Percentiles rank a stretch among this genome's conserved stretches.
Evolutionary conservation across 2,329 filamentous ascomycete genomes (phyloP).

Genomic region (Geosmithia putterillii): DNA sequence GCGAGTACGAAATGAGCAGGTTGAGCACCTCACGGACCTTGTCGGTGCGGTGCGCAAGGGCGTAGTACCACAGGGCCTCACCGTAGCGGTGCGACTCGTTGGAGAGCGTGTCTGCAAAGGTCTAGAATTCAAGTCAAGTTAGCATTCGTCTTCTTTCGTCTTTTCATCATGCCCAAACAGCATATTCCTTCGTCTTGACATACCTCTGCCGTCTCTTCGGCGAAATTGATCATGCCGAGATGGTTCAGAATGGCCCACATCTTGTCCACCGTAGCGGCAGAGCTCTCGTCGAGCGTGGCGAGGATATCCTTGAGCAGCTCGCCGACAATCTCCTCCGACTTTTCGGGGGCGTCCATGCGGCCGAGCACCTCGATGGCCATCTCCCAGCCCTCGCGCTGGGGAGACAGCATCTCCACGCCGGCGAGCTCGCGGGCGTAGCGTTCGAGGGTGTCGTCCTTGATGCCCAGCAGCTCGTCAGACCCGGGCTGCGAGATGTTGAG

Average conservation of each 20-base stretch:
- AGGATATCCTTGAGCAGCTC: constrained; percentile 59
- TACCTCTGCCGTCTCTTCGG: constrained; percentile 74
- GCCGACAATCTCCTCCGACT: constrained; percentile 62
- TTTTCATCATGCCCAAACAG: no score
- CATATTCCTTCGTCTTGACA: no score
- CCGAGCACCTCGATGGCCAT: constrained; percentile 73
- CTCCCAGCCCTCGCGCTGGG: constrained; percentile 69
- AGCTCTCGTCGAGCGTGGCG: constrained; percentile 48
- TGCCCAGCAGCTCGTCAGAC: constrained; percentile 47
- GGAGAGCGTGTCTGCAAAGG: constrained; percentile 69
- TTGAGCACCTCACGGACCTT: constrained; percentile 82
- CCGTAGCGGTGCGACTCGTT: constrained; percentile 68
- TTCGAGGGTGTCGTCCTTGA: constrained; percentile 69
- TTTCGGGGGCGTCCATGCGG: constrained; percentile 61
- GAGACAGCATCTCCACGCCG: constrained; percentile 35
- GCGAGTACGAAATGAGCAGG: constrained; percentile 73
- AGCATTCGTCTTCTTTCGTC: constrained; percentile 6
- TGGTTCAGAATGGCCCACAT: constrained; percentile 68
- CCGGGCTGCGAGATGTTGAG: constrained; percentile 53
- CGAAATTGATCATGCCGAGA: constrained; percentile 67
- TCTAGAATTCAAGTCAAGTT: constrained; percentile 37
- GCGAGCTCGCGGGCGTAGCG: constrained; percentile 62
- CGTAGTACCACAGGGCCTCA: constrained; percentile 81
- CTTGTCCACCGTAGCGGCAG: constrained; percentile 64
- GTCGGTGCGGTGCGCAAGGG: constrained; percentile 63